Evolutionary conservation across 1,139 yeast species (phyloP), one percentile per base, ranked within the genome.

Genomic region (Saccharomyces hybrid): DNA sequence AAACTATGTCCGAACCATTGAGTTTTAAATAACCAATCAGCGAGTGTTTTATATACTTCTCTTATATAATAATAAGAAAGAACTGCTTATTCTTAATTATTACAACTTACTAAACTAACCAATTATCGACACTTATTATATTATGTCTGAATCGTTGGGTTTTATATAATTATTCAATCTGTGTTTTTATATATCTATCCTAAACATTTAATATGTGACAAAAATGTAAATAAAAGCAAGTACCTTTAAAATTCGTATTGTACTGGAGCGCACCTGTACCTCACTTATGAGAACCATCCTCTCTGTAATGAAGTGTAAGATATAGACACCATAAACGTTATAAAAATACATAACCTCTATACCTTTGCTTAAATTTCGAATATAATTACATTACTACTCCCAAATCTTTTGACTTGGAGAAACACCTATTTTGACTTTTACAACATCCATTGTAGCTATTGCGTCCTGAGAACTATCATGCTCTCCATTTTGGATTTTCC

Each of bases 401-500:
- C 29, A 28, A 28, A 3, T 6, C 4, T 5, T 28, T 28, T 64
- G 64, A 16, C 56, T 58, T 5, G 66, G 41, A 0, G 69, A 59
- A 8, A 68, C 59, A 14, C 65, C 67, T 5, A 64, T 50, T 46
- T 67, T 66, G 25, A 60, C 61, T 64, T 86, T 85, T 3, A 90
- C 84, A 34, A 91, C 80, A 63, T 88, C 91, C 64, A 88, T 83
- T 0, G 96, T 93, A 0, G 96, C 91, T 31, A 87, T 71, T 0
- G 96, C 89, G 72, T 91, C 97, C 64, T 91, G 96, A 47, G 87
- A 79, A 68, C 96, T 87, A 64, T 89, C 96, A 64, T 91, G 98
- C 63, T 88, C 89, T 0, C 95, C 96, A 0, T 79, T 70, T 67
- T 91, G 98, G 56, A 91, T 90, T 28, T 78, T 80, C 56, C 88